Evolutionary conservation across 2,329 filamentous ascomycete genomes (phyloP).

Genomic region (Aspergillus aculeatinus): DNA sequence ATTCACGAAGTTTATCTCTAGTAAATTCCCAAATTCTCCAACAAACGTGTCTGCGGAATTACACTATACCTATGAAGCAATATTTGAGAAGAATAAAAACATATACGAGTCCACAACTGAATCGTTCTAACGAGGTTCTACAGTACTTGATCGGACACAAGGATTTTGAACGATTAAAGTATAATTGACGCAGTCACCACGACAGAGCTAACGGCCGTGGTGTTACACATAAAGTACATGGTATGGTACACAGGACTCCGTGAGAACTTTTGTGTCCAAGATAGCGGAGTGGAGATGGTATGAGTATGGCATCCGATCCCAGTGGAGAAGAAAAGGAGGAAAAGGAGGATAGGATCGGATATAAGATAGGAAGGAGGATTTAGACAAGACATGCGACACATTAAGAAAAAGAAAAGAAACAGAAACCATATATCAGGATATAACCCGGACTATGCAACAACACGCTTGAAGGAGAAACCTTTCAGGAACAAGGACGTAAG

Average conservation of each 20-base stretch:
- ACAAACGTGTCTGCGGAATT: too few species aligned
- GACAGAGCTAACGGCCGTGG: neutral
- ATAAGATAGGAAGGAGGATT: constrained; percentile 10
- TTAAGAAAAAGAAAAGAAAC: constrained; percentile 22
- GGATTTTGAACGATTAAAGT: constrained; percentile 15
- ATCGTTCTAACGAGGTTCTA: too few species aligned
- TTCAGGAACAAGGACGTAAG: constrained; percentile 23
- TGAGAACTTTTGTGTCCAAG: constrained; percentile 26
- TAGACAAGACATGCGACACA: constrained; percentile 24
- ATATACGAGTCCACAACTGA: too few species aligned
- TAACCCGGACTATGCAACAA: constrained; percentile 37
- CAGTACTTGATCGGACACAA: neutral
- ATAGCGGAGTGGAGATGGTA: constrained; percentile 28
- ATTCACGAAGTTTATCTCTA: too few species aligned
- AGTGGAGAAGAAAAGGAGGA: constrained; percentile 6
- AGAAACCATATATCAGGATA: constrained; percentile 28
- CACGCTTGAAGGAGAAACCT: constrained; percentile 30
- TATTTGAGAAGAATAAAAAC: too few species aligned
- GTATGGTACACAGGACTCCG: constrained; percentile 30
- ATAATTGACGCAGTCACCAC: constrained; percentile 16
- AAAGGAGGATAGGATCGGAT: constrained; percentile 3
- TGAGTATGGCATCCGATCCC: constrained; percentile 11
- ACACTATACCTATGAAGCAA: too few species aligned
- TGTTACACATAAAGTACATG: constrained; percentile 20
- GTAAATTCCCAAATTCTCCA: too few species aligned